A percentile compares a stretch with the other conserved stretches of the same genome.
Conservation (phyloP, 139 green algal species). For the Spirogloea muscicola region DNA sequence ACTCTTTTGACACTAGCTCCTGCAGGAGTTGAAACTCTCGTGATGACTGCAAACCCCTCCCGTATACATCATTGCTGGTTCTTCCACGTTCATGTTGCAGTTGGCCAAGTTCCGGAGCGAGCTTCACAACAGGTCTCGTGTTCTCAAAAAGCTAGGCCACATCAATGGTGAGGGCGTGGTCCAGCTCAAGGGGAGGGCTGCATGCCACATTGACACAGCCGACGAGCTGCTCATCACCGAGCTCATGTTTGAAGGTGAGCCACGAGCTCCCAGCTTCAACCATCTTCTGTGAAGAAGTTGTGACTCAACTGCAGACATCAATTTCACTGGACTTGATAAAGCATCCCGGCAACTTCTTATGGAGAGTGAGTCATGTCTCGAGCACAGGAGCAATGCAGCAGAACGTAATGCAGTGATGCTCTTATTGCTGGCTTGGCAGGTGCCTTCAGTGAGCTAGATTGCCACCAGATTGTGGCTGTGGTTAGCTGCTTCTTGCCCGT, state of each 20-base stretch:
- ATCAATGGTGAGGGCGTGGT: constrained; percentile 69
- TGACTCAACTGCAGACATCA: no score
- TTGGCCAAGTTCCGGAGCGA: constrained; percentile 22
- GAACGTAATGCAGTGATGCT: no score
- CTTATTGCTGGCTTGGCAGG: no score
- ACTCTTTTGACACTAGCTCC: no score
- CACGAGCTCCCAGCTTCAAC: no score
- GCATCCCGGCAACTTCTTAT: no score
- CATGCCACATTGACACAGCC: constrained; percentile 78
- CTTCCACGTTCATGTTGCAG: constrained; percentile 3
- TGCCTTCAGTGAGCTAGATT: constrained; percentile 57
- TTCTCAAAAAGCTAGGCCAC: constrained; percentile 81
- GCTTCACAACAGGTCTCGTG: constrained; percentile 43
- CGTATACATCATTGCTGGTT: not conserved
- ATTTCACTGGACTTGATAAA: no score
- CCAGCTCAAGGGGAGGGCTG: constrained; percentile 63
- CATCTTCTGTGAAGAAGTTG: no score
- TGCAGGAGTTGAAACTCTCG: no score
- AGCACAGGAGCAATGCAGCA: no score
- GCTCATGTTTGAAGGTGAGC: constrained; percentile 73
- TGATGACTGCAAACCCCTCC: not conserved
- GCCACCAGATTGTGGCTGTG: constrained; percentile 64
- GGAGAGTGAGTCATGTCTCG: no score
- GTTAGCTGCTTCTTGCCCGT: constrained; percentile 65
- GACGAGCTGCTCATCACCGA: constrained; percentile 78